Base-by-base conservation (phyloP, 1,139 yeast species). In the Magnusiomyces tetraspermus region DNA sequence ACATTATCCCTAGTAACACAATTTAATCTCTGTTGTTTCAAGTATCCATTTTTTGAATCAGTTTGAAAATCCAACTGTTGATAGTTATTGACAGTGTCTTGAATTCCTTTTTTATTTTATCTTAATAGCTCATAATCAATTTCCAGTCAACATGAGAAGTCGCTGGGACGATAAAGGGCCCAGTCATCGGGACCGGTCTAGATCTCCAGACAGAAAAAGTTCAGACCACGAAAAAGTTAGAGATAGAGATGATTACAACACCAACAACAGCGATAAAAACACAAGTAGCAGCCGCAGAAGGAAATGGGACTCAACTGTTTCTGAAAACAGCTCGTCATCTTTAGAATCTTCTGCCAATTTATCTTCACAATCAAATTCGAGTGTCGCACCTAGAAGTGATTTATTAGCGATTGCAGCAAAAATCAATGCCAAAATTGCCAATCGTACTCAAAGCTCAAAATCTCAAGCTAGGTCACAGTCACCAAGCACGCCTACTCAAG, bases 321-420 rank as follows among this genome's bases (percentile, higher is more conserved):
- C 33, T 28, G 43, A 43, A 19, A 41, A 46, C 26, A 44, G 49
- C 37, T 44, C 30, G 5, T 23, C 38, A 37, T 22, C 31, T 15
- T 24, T 42, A 41, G 26, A 26, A 3, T 5, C 37, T 6, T 30
- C 48, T 11, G 19, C 38, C 5, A 19, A 19, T 19, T 21, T 36
- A 10, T 23, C 17, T 43, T 33, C 30, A 23, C 21, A 42, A 21
- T 23, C 48, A 24, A 46, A 28, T 4, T 28, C 53, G n/a, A 31
- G 42, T 22, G 22, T 22, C 1, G 22, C 50, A 21, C 17, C 57
- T 28, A 53, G 60, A 13, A 66, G 65, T 49, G 62, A 68, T 2
- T 59, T 60, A 1, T 67, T 67, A 1, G 68, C 68, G 1, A 67
- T 68, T 1, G 71, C 71, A 1, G 71, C 70, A 19, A 60, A 60